Percentiles rank a stretch among this genome's conserved stretches.
phyloP scores from a whole-genome alignment of 2,329 filamentous ascomycete genomes.

The Ilyonectria destructans region DNA sequence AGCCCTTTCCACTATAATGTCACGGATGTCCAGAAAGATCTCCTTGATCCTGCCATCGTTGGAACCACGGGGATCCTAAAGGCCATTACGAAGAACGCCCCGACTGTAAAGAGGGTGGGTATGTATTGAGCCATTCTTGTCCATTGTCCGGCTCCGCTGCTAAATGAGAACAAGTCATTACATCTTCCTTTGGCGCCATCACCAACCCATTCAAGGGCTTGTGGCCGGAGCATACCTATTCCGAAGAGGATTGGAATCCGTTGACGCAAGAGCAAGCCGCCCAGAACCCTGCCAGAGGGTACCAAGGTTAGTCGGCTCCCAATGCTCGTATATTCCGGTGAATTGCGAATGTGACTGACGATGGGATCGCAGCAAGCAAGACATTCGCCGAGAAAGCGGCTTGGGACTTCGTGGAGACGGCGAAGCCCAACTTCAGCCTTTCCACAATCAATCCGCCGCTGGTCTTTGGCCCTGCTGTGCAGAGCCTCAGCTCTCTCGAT shows the following conservation, averaged over 20 bases:
- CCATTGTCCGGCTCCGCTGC: not conserved
- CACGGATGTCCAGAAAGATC: conserved; percentile 62
- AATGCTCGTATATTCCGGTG: not conserved
- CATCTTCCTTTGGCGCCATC: conserved; percentile 58
- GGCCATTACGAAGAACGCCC: conserved; percentile 72
- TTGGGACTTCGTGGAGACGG: conserved; percentile 17
- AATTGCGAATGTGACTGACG: not conserved
- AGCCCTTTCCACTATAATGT: conserved; percentile 67
- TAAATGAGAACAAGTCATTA: conserved; percentile 60
- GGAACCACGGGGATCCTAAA: conserved; percentile 77
- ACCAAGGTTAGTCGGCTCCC: not conserved
- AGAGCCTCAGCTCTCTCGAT: not conserved
- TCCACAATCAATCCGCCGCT: conserved; percentile 16
- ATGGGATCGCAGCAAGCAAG: not conserved
- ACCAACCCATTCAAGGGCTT: not conserved
- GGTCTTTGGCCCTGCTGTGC: conserved; percentile 17
- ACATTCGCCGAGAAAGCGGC: conserved; percentile 21
- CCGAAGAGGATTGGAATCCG: not conserved
- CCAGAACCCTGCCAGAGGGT: not conserved
- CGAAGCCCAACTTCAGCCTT: conserved; percentile 17
- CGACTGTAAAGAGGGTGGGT: conserved; percentile 74
- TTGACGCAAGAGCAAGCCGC: not conserved
- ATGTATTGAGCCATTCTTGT: not conserved
- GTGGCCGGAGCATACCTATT: not conserved
- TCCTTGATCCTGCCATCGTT: conserved; percentile 67